Percentiles rank a stretch among this genome's conserved stretches.
Evolutionary conservation across 495 filamentous ascomycete species (phyloP).

Genomic region (Halenospora varia): DNA sequence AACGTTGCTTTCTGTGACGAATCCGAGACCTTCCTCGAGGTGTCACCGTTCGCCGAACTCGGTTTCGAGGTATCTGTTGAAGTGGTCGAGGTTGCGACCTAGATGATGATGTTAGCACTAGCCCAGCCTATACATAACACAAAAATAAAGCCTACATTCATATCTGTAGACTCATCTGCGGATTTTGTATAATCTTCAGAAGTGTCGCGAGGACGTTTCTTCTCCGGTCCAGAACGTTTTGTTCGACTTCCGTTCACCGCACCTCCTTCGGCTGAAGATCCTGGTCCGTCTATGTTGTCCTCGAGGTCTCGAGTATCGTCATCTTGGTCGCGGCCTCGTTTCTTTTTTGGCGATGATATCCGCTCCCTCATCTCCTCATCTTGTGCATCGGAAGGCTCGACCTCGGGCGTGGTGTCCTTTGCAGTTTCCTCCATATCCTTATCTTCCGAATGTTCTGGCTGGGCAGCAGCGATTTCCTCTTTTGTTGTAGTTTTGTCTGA

Average conservation of each 20-base stretch:
- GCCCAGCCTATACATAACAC: neutral
- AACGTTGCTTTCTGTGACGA: constrained; percentile 1
- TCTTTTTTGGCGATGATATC: constrained; percentile 53
- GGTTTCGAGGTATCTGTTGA: neutral
- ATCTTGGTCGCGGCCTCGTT: constrained; percentile 49
- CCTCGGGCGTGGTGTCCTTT: constrained; percentile 29
- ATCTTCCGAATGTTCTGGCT: constrained; percentile 18
- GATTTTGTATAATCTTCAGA: constrained; percentile 18
- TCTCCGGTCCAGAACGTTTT: constrained; percentile 46
- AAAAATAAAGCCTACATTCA: constrained; percentile 2
- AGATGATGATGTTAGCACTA: constrained; percentile 3
- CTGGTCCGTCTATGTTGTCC: constrained; percentile 23
- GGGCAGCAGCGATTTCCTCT: neutral
- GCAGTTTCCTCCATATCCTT: constrained; percentile 17
- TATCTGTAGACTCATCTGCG: constrained; percentile 8
- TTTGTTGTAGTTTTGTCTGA: constrained; percentile 35
- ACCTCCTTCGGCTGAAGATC: constrained; percentile 34
- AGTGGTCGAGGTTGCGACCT: neutral
- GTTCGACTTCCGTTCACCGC: constrained; percentile 32
- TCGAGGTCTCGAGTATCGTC: constrained; percentile 38
- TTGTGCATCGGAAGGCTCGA: constrained; percentile 24
- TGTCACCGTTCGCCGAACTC: constrained; percentile 5
- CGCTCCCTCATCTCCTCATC: constrained; percentile 38
- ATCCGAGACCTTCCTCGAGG: constrained; percentile 21
- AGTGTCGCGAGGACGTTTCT: constrained; percentile 47